phyloP scores from a whole-genome alignment of 495 filamentous ascomycete species.

The Aspergillus leporis region DNA sequence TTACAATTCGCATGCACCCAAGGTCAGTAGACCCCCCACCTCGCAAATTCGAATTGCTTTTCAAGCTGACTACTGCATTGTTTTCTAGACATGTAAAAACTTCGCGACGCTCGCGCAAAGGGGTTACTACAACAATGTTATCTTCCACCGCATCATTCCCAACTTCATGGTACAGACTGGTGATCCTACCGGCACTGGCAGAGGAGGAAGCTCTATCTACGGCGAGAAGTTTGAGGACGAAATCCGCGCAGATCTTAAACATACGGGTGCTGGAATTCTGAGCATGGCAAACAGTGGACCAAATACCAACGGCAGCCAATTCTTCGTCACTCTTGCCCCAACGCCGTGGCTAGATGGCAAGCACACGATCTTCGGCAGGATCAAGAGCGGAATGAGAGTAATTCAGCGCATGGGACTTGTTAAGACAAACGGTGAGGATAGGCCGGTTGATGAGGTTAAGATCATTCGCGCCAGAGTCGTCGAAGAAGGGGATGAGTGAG shows the following conservation, averaged over 20 bases:
- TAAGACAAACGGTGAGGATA: slow-evolving; percentile 78
- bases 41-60: background rate
- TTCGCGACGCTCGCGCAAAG: slow-evolving; percentile 75
- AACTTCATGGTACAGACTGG: slow-evolving; percentile 98
- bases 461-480: slow-evolving; percentile 72
- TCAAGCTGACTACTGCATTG: slow-evolving; percentile 23
- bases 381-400: slow-evolving; percentile 79
- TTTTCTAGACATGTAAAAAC: slow-evolving; percentile 74
- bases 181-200: slow-evolving; percentile 93
- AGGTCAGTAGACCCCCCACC: slow-evolving; percentile 38
- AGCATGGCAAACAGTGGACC: slow-evolving; percentile 96
- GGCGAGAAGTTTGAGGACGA: slow-evolving; percentile 96
- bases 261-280: slow-evolving; percentile 90
- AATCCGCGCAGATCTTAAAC: slow-evolving; percentile 73
- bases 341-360: slow-evolving; percentile 97
- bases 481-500: slow-evolving; percentile 52
- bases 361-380: slow-evolving; percentile 95
- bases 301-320: slow-evolving; percentile 86
- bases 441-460: slow-evolving; percentile 79
- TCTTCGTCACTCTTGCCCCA: slow-evolving; percentile 91
- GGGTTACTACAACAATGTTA: slow-evolving; percentile 80
- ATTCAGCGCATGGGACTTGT: slow-evolving; percentile 90
- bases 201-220: slow-evolving; percentile 87
- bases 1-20: slow-evolving; percentile 78
- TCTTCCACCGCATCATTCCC: slow-evolving; percentile 94